Conservation (phyloP, 192 early-diverging fungal species). For the Coemansia aciculifera region DNA sequence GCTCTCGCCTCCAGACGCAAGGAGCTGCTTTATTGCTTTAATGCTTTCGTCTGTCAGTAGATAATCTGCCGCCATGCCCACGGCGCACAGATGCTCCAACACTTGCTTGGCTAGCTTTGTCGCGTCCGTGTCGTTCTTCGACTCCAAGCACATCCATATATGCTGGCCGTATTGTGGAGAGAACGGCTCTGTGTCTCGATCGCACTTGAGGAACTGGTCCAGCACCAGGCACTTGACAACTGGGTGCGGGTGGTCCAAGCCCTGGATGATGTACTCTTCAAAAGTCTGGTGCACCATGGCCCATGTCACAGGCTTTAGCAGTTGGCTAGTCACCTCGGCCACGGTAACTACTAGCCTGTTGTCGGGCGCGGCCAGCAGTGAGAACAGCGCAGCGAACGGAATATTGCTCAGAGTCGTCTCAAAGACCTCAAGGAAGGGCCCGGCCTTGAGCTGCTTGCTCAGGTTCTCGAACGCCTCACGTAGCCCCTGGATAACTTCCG, state of each 20-base stretch:
- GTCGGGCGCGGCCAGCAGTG: constrained; percentile 46
- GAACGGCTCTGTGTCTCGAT: constrained; percentile 32
- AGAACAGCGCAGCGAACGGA: constrained; percentile 48
- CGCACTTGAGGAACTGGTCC: constrained; percentile 49
- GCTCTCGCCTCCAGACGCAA: constrained; percentile 26
- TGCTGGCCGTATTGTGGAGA: constrained; percentile 45
- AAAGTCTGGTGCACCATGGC: constrained; percentile 51
- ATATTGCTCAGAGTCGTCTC: constrained; percentile 49
- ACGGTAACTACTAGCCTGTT: constrained; percentile 45
- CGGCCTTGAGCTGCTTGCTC: constrained; percentile 45
- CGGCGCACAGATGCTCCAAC: constrained; percentile 24
- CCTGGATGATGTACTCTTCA: constrained; percentile 53
- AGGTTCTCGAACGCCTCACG: constrained; percentile 40
- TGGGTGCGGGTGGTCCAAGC: constrained; percentile 47
- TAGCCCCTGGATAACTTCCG: constrained; percentile 42
- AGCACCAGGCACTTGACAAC: constrained; percentile 47
- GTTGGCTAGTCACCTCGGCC: constrained; percentile 34
- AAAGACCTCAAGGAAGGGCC: constrained; percentile 51
- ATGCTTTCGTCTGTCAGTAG: constrained; percentile 32
- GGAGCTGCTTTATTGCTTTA: constrained; percentile 14
- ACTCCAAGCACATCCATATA: constrained; percentile 45
- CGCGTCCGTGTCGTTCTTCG: constrained; percentile 34
- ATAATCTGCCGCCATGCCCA: constrained; percentile 34
- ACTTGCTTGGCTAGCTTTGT: constrained; percentile 37
- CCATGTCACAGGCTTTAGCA: constrained; percentile 50